phyloP scores from a whole-genome alignment of 352 stramenopile genomes.

The Globisporangium solare region DNA sequence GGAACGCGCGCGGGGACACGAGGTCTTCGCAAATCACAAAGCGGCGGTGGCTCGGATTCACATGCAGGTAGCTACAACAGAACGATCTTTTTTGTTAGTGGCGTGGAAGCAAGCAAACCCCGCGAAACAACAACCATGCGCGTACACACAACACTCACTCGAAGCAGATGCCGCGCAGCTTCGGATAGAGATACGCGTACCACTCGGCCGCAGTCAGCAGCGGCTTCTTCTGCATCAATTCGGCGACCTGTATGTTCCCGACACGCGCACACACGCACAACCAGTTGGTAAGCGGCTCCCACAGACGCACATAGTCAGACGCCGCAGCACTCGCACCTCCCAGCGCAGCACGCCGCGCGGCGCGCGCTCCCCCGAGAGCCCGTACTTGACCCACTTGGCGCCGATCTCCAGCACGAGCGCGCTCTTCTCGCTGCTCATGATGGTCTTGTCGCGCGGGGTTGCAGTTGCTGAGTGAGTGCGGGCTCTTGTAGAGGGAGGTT shows the following conservation, averaged over 20 bases:
- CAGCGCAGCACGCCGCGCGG: conserved; percentile 62
- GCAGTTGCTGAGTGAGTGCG: background rate
- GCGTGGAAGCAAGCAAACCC: conserved; percentile 15
- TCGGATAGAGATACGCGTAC: conserved; percentile 41
- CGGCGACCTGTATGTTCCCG: conserved; percentile 37
- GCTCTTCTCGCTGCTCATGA: conserved; percentile 37
- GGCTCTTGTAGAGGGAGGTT: conserved; percentile 12
- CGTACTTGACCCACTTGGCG: conserved; percentile 57
- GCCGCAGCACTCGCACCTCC: conserved; percentile 34
- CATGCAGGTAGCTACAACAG: conserved; percentile 43
- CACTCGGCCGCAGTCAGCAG: conserved; percentile 30
- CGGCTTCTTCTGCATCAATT: conserved; percentile 32
- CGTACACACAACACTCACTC: conserved; percentile 27
- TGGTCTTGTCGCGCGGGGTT: background rate
- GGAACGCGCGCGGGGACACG: conserved; percentile 48
- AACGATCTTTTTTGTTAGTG: background rate
- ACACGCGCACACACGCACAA: background rate
- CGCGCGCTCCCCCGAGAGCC: conserved; percentile 69
- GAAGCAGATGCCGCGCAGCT: conserved; percentile 65
- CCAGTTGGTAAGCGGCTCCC: background rate
- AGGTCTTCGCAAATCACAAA: conserved; percentile 83
- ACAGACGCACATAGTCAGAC: background rate
- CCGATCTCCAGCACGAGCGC: conserved; percentile 81
- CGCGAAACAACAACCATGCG: too few species aligned
- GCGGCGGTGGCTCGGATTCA: conserved; percentile 67